Percentiles rank a stretch among this genome's conserved stretches.
Evolutionary conservation across 305 asterid genomes (phyloP).

Genomic region (Rubia peregrina): DNA sequence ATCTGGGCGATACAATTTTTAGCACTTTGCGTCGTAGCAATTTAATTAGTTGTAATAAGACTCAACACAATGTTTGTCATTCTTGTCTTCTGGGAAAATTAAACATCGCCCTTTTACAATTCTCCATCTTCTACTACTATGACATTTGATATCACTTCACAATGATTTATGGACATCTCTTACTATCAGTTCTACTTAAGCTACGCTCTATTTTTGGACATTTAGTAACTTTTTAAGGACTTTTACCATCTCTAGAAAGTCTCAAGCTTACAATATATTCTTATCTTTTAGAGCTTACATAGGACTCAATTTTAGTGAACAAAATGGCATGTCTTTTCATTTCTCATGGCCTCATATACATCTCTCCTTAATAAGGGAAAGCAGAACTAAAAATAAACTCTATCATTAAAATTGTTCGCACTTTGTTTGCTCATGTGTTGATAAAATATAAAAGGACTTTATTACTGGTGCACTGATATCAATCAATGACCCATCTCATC

Average conservation of each 20-base stretch:
- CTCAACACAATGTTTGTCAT: background rate
- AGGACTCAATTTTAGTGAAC: slow-evolving; percentile 14
- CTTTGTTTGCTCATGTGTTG: slow-evolving; percentile 3
- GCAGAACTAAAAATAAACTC: slow-evolving; percentile 14
- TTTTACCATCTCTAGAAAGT: slow-evolving; percentile 9
- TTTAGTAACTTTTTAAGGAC: slow-evolving; percentile 11
- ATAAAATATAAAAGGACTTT: too few species aligned
- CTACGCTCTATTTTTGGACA: background rate
- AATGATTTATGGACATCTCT: slow-evolving; percentile 8
- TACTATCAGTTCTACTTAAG: background rate
- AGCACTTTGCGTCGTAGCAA: background rate
- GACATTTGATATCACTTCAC: background rate
- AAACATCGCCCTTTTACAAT: background rate
- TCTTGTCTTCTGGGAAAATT: slow-evolving; percentile 6
- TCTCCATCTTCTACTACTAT: background rate
- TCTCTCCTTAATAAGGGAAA: slow-evolving; percentile 7
- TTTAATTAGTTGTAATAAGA: background rate
- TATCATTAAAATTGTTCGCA: slow-evolving; percentile 12
- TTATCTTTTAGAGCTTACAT: background rate
- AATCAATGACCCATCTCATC: too few species aligned
- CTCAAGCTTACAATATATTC: slow-evolving; percentile 4
- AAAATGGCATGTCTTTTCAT: slow-evolving; percentile 1
- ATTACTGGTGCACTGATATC: too few species aligned
- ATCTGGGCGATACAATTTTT: background rate
- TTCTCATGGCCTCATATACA: slow-evolving; percentile 10